Evolutionary conservation across 768 basidiomycete species (phyloP).

Genomic region (Amanita jacksonii): DNA sequence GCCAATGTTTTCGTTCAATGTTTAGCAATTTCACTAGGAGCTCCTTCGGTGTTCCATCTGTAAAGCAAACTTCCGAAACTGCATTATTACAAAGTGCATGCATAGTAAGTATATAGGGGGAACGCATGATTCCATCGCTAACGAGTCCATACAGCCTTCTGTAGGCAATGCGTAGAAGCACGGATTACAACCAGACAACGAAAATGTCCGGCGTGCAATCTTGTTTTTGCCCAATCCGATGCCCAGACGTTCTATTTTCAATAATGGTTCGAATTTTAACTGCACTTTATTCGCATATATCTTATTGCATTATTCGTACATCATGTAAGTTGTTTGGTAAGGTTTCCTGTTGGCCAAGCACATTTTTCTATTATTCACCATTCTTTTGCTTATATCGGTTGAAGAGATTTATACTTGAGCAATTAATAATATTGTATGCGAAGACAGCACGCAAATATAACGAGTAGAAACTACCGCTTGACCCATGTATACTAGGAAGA

Average conservation of each 20-base stretch:
- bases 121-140: no score
- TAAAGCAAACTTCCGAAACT: conserved; percentile 63
- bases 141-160: conserved; percentile 53
- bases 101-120: conserved; percentile 59
- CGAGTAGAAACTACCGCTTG: conserved; percentile 59
- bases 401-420: no score
- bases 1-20: no score
- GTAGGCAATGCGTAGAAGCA: conserved; percentile 76
- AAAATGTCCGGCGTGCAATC: conserved; percentile 86
- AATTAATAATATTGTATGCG: conserved; percentile 11
- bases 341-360: neutral
- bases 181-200: conserved; percentile 84
- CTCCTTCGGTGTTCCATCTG: conserved; percentile 89
- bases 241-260: conserved; percentile 47
- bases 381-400: conserved; percentile 7
- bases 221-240: conserved; percentile 75
- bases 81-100: conserved; percentile 82
- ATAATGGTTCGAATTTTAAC: conserved; percentile 17
- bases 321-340: neutral
- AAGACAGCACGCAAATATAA: conserved; percentile 3
- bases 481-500: conserved; percentile 78
- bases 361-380: neutral
- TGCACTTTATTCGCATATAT: conserved; percentile 3
- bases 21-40: conserved; percentile 33
- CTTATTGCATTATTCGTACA: conserved; percentile 3